Evolutionary conservation across 2,329 filamentous ascomycete genomes (phyloP).

Genomic region (Calonectria multiphialidica): DNA sequence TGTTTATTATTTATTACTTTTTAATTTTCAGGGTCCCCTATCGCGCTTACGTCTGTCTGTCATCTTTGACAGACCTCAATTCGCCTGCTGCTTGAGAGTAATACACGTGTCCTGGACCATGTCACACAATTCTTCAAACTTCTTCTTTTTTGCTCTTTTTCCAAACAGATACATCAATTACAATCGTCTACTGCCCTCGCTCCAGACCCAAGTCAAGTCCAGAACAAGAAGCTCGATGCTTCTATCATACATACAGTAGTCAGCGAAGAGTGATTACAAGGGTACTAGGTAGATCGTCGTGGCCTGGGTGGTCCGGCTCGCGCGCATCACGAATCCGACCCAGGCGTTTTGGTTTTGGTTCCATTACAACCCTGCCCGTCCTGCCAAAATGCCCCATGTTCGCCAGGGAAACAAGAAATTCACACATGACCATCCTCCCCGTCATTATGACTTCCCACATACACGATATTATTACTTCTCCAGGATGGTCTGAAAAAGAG

Average conservation of each 20-base stretch:
- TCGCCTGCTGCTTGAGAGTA: too few relatives aligned
- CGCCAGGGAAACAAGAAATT: slow-evolving; percentile 45
- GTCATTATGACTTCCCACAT: slow-evolving; percentile 46
- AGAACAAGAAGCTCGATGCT: slow-evolving; percentile 29
- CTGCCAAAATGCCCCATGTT: slow-evolving; percentile 44
- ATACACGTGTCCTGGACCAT: too few relatives aligned
- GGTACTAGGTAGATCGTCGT: slow-evolving; percentile 47
- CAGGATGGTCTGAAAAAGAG: slow-evolving; percentile 20
- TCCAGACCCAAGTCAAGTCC: slow-evolving; percentile 13
- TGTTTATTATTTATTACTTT: neutral
- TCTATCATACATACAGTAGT: slow-evolving; percentile 44
- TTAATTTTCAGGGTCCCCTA: too few relatives aligned
- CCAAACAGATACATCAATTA: slow-evolving; percentile 31
- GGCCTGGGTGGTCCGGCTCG: slow-evolving; percentile 35
- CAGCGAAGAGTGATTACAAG: slow-evolving; percentile 47
- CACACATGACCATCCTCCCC: slow-evolving; percentile 43
- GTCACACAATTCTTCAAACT: neutral
- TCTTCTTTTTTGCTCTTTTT: neutral
- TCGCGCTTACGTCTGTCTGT: too few relatives aligned
- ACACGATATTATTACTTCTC: slow-evolving; percentile 40
- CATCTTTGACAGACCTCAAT: too few relatives aligned
- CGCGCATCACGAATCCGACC: slow-evolving; percentile 34
- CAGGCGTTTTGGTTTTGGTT: slow-evolving; percentile 40
- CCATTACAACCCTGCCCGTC: slow-evolving; percentile 44
- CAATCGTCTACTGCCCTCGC: slow-evolving; percentile 31